phyloP scores from a whole-genome alignment of 441 rosid genomes.

The Jatropha podagrica region DNA sequence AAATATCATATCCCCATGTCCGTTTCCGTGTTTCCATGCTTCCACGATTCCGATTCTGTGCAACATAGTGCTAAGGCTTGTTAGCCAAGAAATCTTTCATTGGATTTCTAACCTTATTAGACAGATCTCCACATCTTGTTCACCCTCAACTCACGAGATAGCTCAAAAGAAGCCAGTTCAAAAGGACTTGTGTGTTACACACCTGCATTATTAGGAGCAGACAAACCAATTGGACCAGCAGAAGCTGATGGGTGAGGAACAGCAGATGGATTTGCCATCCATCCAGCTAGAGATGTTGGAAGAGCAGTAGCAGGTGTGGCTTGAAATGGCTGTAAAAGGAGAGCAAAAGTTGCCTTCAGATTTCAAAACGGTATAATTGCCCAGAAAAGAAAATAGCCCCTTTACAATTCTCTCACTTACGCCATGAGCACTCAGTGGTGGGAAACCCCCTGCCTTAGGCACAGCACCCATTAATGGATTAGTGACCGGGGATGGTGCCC shows the following conservation, averaged over 20 bases:
- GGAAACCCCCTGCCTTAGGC: slow-evolving; percentile 66
- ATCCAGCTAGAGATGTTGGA: slow-evolving; percentile 70
- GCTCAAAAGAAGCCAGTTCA: slow-evolving; percentile 9
- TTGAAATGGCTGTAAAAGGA: slow-evolving; percentile 63
- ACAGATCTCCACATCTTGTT: neutral
- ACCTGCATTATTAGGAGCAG: slow-evolving; percentile 68
- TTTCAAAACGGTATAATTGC: slow-evolving; percentile 18
- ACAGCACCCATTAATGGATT: slow-evolving; percentile 64
- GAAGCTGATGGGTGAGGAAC: slow-evolving; percentile 69
- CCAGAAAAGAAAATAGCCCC: neutral
- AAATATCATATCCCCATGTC: too few relatives aligned
- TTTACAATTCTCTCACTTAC: slow-evolving; percentile 48
- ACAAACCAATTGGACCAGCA: slow-evolving; percentile 62
- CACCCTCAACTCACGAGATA: slow-evolving; percentile 4
- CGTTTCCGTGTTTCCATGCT: too few relatives aligned
- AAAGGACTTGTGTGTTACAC: slow-evolving; percentile 2
- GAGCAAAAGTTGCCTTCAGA: neutral
- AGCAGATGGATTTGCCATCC: slow-evolving; percentile 78
- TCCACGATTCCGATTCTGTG: too few relatives aligned
- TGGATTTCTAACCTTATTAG: neutral
- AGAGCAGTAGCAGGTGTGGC: slow-evolving; percentile 63
- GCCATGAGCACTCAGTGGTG: slow-evolving; percentile 60
- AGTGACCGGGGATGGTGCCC: slow-evolving; percentile 75
- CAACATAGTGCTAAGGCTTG: too few relatives aligned
- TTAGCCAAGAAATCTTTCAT: neutral